phyloP scores from a whole-genome alignment of 257 asterid species.

The Forsythia suspensa region DNA sequence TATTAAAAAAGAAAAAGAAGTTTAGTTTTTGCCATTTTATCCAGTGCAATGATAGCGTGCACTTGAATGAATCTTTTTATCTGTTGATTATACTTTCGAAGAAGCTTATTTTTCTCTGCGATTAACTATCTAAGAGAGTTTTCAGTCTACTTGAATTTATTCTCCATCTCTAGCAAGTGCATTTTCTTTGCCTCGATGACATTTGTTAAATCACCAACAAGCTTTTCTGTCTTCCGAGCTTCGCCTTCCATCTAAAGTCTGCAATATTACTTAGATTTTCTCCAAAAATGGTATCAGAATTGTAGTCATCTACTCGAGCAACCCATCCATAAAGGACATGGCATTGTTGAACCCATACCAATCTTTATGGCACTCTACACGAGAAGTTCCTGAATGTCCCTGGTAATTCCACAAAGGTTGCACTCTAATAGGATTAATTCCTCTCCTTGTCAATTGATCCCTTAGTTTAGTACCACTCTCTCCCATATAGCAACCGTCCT shows the following conservation, averaged over 20 bases:
- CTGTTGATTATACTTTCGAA: conserved; percentile 65
- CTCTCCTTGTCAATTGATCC: conserved; percentile 51
- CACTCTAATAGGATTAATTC: conserved; percentile 77
- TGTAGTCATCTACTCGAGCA: conserved; percentile 83
- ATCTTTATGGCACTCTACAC: conserved; percentile 72
- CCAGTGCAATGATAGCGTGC: conserved; percentile 58
- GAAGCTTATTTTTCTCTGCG: conserved; percentile 65
- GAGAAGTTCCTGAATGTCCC: conserved; percentile 81
- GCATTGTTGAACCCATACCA: conserved; percentile 84
- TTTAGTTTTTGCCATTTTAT: too few species aligned
- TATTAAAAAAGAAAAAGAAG: too few species aligned
- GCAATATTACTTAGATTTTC: conserved; percentile 80
- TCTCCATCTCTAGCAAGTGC: conserved; percentile 65
- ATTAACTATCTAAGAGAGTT: conserved; percentile 47
- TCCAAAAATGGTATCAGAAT: conserved; percentile 50
- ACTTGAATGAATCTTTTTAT: conserved; percentile 69
- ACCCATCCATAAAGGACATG: conserved; percentile 79
- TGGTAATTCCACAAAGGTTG: conserved; percentile 68
- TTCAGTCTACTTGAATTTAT: conserved; percentile 64
- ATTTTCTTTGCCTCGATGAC: conserved; percentile 66
- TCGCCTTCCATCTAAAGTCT: conserved; percentile 80
- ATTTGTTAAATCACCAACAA: conserved; percentile 61
- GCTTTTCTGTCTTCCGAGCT: conserved; percentile 60
- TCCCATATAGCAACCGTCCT: conserved; percentile 64
- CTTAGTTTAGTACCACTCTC: conserved; percentile 75